Evolutionary conservation across 2,329 filamentous ascomycete species (phyloP).

Genomic region (Simplicillium aogashimaense): DNA sequence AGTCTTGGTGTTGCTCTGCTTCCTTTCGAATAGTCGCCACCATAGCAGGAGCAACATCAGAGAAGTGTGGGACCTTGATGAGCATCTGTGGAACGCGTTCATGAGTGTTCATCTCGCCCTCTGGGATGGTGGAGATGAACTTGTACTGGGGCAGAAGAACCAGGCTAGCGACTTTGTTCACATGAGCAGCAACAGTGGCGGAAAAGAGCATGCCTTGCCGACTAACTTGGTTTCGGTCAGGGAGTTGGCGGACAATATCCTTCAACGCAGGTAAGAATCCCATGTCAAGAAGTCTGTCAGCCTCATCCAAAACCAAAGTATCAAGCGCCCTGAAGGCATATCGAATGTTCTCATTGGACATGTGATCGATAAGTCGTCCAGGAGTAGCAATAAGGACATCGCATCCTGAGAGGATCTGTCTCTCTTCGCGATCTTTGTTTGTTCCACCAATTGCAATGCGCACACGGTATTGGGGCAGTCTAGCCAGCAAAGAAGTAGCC

Average conservation of each 20-base stretch:
- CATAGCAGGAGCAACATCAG: constrained; percentile 53
- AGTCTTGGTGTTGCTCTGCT: constrained; percentile 32
- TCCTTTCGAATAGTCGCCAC: constrained; percentile 46
- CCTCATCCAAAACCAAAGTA: constrained; percentile 75
- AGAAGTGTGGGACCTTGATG: constrained; percentile 57
- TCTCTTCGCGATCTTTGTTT: constrained; percentile 65
- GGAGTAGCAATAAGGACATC: constrained; percentile 76
- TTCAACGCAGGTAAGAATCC: constrained; percentile 74
- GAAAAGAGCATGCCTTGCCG: constrained; percentile 74
- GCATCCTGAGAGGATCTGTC: constrained; percentile 60
- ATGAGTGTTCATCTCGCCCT: constrained; percentile 69
- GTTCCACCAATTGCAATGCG: constrained; percentile 71
- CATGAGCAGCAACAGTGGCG: constrained; percentile 71
- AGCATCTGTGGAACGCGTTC: constrained; percentile 64
- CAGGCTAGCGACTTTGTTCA: constrained; percentile 61
- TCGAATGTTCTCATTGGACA: constrained; percentile 61
- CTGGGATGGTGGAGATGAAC: constrained; percentile 70
- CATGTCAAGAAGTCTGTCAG: constrained; percentile 71
- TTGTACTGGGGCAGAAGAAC: constrained; percentile 65
- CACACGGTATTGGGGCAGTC: constrained; percentile 64
- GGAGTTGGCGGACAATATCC: constrained; percentile 65
- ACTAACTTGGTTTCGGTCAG: constrained; percentile 46
- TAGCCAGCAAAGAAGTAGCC: constrained; percentile 59
- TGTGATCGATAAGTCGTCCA: constrained; percentile 67
- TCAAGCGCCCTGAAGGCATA: constrained; percentile 60